A percentile compares a stretch with the other conserved stretches of the same genome.
Conservation (phyloP, 306 rosid species). For the Inga oerstediana region DNA sequence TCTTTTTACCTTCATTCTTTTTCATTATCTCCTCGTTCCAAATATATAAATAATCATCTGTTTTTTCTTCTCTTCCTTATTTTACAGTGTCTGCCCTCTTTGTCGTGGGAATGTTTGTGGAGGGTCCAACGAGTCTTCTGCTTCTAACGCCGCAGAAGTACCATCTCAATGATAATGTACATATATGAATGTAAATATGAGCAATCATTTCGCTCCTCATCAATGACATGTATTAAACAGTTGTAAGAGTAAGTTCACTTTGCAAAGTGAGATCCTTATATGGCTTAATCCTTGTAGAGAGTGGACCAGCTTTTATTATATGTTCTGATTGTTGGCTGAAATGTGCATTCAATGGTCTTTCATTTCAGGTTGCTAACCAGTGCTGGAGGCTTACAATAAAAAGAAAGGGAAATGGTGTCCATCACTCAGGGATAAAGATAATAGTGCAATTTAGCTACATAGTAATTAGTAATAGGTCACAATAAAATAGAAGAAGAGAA, state of each 20-base stretch:
- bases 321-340: not conserved
- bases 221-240: constrained; percentile 27
- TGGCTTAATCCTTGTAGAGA: not conserved
- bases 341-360: not conserved
- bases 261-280: constrained; percentile 8
- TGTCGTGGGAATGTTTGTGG: constrained; percentile 95
- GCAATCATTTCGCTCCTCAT: constrained; percentile 18
- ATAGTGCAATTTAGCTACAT: not conserved
- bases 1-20: not conserved
- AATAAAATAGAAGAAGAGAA: not conserved
- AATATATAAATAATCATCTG: constrained; percentile 9
- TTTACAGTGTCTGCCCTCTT: constrained; percentile 88
- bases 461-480: not conserved
- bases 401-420: not conserved
- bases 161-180: constrained; percentile 60
- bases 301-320: not conserved
- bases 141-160: constrained; percentile 55
- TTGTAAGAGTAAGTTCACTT: constrained; percentile 6
- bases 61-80: constrained; percentile 4
- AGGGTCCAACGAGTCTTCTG: constrained; percentile 51
- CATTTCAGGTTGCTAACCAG: constrained; percentile 17
- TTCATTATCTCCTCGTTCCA: not conserved
- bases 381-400: constrained; percentile 17
- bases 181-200: constrained; percentile 51
- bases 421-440: not conserved